A percentile compares a stretch with the other conserved stretches of the same genome.
phyloP scores from a whole-genome alignment of 2,329 filamentous ascomycete species.

The Calonectria crousiana region DNA sequence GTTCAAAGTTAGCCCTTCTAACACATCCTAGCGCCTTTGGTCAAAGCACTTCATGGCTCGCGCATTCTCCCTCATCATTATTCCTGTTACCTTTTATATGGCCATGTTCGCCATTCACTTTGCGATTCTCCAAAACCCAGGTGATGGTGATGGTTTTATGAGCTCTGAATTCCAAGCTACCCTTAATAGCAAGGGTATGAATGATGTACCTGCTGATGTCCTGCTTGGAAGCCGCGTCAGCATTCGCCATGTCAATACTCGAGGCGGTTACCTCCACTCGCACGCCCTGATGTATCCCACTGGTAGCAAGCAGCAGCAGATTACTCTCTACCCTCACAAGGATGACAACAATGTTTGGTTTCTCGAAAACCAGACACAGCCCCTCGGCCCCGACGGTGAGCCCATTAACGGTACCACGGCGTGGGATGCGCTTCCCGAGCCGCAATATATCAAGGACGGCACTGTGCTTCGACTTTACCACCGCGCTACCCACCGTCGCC shows the following conservation, averaged over 20 bases:
- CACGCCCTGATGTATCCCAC: constrained; percentile 98
- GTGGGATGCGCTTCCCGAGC: constrained; percentile 81
- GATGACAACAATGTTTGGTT: constrained; percentile 98
- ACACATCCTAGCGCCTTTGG: constrained; percentile 73
- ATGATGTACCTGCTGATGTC: constrained; percentile 92
- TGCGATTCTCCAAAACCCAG: constrained; percentile 90
- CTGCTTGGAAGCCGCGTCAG: constrained; percentile 87
- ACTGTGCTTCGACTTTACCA: constrained; percentile 88
- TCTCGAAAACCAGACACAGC: constrained; percentile 96
- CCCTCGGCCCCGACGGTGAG: constrained; percentile 79
- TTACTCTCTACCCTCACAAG: constrained; percentile 98
- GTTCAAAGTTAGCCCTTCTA: constrained; percentile 19
- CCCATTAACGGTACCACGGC: constrained; percentile 84
- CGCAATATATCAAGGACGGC: constrained; percentile 81
- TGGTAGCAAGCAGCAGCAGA: constrained; percentile 98
- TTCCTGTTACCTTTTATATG: constrained; percentile 92
- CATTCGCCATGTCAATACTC: constrained; percentile 95
- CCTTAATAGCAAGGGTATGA: constrained; percentile 96
- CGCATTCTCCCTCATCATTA: constrained; percentile 89
- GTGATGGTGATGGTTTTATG: constrained; percentile 99
- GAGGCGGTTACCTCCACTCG: constrained; percentile 97
- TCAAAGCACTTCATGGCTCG: constrained; percentile 95
- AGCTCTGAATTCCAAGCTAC: constrained; percentile 99
- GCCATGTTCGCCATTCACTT: constrained; percentile 99
- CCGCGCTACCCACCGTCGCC: constrained; percentile 82